A percentile compares a stretch with the other conserved stretches of the same genome.
phyloP scores from a whole-genome alignment of 2,329 filamentous ascomycete genomes.

The Alternaria sp. region DNA sequence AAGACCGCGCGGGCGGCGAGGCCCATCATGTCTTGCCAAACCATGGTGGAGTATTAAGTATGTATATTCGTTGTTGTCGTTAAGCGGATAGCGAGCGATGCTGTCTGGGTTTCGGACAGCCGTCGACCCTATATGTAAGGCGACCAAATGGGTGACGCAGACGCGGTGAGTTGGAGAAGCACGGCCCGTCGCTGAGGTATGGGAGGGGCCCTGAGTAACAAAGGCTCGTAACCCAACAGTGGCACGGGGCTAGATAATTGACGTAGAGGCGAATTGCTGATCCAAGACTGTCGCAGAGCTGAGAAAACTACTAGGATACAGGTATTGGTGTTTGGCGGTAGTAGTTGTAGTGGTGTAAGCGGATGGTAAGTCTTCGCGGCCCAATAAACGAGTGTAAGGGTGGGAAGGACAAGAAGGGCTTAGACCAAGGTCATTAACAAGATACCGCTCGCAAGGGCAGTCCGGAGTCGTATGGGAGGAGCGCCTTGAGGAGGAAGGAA shows the following conservation, averaged over 20 bases:
- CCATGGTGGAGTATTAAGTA: constrained; percentile 32
- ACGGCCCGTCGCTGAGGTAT: constrained; percentile 18
- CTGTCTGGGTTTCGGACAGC: constrained; percentile 10
- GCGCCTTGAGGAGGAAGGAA: constrained; percentile 17
- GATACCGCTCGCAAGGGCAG: constrained; percentile 29
- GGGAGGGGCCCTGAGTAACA: constrained; percentile 34
- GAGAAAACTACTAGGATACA: constrained; percentile 12
- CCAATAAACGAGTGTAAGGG: constrained; percentile 37
- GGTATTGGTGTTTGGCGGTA: constrained; percentile 11
- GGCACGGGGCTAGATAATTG: constrained; percentile 41
- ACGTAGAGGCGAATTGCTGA: constrained; percentile 13
- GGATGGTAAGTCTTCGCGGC: not conserved
- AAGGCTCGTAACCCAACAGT: constrained; percentile 32
- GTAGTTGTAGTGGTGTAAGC: not conserved
- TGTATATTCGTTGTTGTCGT: constrained; percentile 23
- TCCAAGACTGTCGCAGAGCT: constrained; percentile 19
- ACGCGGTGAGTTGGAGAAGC: constrained; percentile 13
- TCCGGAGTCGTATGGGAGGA: constrained; percentile 19
- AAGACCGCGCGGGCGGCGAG: constrained; percentile 34
- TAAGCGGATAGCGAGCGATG: constrained; percentile 18
- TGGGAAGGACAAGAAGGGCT: constrained; percentile 20
- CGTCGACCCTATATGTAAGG: constrained; percentile 13
- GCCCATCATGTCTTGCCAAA: constrained; percentile 26
- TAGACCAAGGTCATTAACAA: constrained; percentile 21
- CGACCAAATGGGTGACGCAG: constrained; percentile 4